phyloP scores from a whole-genome alignment of 2,329 filamentous ascomycete species.

The Fusarium chaquense region DNA sequence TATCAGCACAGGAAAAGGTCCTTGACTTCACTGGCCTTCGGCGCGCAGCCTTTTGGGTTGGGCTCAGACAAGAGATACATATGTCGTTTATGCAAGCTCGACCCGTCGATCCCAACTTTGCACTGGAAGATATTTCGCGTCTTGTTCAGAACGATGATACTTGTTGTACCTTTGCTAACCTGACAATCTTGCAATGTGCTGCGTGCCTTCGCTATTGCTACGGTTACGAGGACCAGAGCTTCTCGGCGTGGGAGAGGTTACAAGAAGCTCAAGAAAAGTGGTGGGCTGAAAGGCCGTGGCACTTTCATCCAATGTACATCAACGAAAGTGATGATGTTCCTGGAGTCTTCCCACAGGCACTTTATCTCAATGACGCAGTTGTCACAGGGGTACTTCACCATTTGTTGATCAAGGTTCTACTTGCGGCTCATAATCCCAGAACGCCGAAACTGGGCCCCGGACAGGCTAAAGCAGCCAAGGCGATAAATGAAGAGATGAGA shows the following conservation, averaged over 20 bases:
- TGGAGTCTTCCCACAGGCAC: constrained; percentile 39
- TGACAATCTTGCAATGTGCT: constrained; percentile 47
- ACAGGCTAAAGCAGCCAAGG: constrained; percentile 42
- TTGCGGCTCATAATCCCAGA: constrained; percentile 48
- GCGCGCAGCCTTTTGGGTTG: constrained; percentile 48
- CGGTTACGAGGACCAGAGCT: constrained; percentile 45
- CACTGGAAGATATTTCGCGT: constrained; percentile 38
- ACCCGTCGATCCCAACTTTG: constrained; percentile 47
- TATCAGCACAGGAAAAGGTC: constrained; percentile 48
- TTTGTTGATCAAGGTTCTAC: constrained; percentile 45
- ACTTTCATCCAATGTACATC: constrained; percentile 46
- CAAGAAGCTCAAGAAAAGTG: constrained; percentile 44
- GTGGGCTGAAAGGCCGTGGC: constrained; percentile 49
- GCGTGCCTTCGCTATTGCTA: constrained; percentile 49
- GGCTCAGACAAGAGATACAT: constrained; percentile 48
- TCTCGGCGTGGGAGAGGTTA: constrained; percentile 39
- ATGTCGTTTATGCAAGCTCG: constrained; percentile 50
- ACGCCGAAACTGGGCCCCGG: constrained; percentile 45
- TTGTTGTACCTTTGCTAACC: constrained; percentile 46
- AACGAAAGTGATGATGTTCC: constrained; percentile 15
- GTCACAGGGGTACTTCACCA: constrained; percentile 49
- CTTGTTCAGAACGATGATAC: constrained; percentile 43
- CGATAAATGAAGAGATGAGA: constrained; percentile 48
- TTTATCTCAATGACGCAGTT: constrained; percentile 48
- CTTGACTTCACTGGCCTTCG: constrained; percentile 47